Base-by-base conservation (phyloP, 352 stramenopile genomes). In the Globisporangium spinosum region DNA sequence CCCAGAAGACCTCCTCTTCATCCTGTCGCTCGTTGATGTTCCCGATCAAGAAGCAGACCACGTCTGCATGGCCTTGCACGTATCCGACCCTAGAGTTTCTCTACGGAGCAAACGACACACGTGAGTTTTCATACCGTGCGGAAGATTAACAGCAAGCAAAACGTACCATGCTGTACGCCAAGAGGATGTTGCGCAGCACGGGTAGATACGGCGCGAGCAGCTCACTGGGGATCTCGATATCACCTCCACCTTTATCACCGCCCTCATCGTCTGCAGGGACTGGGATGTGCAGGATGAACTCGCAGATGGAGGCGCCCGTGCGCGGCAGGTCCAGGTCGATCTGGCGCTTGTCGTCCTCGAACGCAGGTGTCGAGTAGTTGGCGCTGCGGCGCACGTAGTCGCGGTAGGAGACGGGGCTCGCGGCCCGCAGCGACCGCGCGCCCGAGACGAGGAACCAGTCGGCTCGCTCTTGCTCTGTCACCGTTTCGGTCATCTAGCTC, bases 251-350 rank as follows among this genome's bases (percentile, higher is more conserved):
- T 2, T 38, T 23, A 8, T 74, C 65, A 3, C 70, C 67, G 51
- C 54, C 43, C 8, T 59, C 40, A 13, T 61, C 61, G 38, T 64
- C 35, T 25, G 67, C 51, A 5, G 32, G 53, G 17, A 67, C 64
- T 6, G 49, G 17, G 15, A 62, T 55, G 47, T 58, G 17, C 25
- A 90, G 58, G 13, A 93, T 64, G 65, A 85, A 90, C 62, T 83
- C 76, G 49, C 75, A 73, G 15, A 91, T 71, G 25, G 85, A 93
- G 54, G 74, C 70, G 49, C 71, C 69, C 10, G 82, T 84, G 32
- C 85, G 85, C 29, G 79, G 71, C 35, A 93, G 65, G 75, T 93
- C 85, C 60, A 93, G 72, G 51, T 89, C 80, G 54, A 93, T 89
- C 75, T 93, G 85, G 40, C 70, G 69, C 58, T 71, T 58, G 69